Evolutionary conservation across 352 stramenopile species (phyloP).

Genomic region (Globisporangium carolinianum): DNA sequence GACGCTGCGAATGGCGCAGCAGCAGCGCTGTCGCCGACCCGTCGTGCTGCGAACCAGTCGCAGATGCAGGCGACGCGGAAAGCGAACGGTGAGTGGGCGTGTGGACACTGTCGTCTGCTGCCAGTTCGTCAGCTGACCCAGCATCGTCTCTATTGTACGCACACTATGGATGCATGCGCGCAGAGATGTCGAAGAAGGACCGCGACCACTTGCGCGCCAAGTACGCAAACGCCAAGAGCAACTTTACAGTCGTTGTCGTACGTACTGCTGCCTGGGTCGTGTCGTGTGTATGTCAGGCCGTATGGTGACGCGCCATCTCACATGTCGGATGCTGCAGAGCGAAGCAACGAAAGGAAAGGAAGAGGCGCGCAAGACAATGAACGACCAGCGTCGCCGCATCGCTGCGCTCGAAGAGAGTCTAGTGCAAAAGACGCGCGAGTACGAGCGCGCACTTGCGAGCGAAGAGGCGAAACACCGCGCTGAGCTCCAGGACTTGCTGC

Average conservation of each 20-base stretch:
- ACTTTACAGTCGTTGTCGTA: conserved; percentile 65
- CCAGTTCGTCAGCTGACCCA: neutral
- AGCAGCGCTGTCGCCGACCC: conserved; percentile 6
- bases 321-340: conserved; percentile 20
- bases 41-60: conserved; percentile 8
- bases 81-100: conserved; percentile 10
- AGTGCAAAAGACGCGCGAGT: conserved; percentile 50
- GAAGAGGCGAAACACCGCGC: conserved; percentile 32
- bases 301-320: neutral
- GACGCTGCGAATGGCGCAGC: neutral
- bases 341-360: conserved; percentile 75
- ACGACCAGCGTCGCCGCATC: conserved; percentile 48
- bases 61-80: conserved; percentile 9
- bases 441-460: conserved; percentile 42
- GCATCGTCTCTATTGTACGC: neutral
- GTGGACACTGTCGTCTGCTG: neutral
- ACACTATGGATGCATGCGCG: neutral
- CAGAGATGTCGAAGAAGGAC: conserved; percentile 50
- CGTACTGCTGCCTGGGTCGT: neutral
- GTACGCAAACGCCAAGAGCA: conserved; percentile 75
- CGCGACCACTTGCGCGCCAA: conserved; percentile 68
- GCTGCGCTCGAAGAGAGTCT: conserved; percentile 37
- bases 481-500: conserved; percentile 56
- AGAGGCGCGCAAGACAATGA: conserved; percentile 38
- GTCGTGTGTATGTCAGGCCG: neutral